Base-by-base conservation (phyloP, 73 alveolate species). In the Paramecium bursaria region DNA sequence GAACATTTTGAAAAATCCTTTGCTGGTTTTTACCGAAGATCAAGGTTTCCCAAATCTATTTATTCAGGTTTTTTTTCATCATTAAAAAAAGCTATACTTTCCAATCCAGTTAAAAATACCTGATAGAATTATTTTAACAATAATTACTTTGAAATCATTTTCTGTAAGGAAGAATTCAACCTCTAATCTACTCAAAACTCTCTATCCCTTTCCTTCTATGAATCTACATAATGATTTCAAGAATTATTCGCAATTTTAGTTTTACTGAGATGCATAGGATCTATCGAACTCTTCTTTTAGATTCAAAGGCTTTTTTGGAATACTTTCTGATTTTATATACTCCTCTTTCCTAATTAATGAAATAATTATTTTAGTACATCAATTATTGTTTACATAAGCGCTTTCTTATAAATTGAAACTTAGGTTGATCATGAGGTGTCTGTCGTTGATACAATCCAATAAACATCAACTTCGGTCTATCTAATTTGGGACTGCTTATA, bases 131-230 rank as follows among this genome's bases (percentile, higher is more conserved):
- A n/a, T n/a, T n/a, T n/a, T n/a, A n/a, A n/a, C n/a, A n/a, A n/a
- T n/a, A n/a, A n/a, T n/a, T n/a, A n/a, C n/a, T 55, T 53, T 49
- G 33, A 53, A 44, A 79, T 73, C 89, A 9, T 73, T 50, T 22
- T 79, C 89, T 53, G 75, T 79, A 61, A 79, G 35, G 42, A 79
- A 79, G n/a, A 79, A 79, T 46, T 79, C 89, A 19, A 79, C 48
- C 39, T 79, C 10, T 25, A 79, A 46, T 39, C 30, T 17, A 53
- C 33, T 49, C 1, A 79, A 23, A 9, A 54, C 27, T 27, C 57
- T 79, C 14, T 79, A 73, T 5, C 42, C 44, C 46, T 46, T 79
- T 26, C 85, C 60, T 52, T 79, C 89, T 11, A 79, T 21, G 35
- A 79, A 79, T 79, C 89, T 53, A 0, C 46, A 42, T 25, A 79